Conservation (phyloP, 306 rosid genomes). For the Pueraria montana region DNA sequence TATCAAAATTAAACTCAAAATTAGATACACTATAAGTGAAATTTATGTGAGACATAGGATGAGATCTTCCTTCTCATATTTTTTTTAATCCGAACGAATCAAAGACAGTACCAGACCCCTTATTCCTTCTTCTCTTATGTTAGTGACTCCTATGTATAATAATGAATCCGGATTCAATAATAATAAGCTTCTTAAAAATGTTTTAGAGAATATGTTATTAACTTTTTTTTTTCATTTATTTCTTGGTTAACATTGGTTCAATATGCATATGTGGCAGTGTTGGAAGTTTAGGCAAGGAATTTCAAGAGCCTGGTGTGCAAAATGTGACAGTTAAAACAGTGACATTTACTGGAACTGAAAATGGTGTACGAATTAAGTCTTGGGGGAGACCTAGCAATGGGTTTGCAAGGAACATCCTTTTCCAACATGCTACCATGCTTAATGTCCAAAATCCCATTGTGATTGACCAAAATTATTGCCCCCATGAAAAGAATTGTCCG, state of each 20-base stretch:
- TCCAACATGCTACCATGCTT: constrained; percentile 49
- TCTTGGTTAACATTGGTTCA: background rate
- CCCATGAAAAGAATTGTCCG: constrained; percentile 52
- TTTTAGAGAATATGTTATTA: too few species aligned
- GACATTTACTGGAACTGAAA: constrained; percentile 52
- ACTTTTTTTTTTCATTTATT: background rate
- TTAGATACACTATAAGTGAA: too few species aligned
- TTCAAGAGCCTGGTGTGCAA: constrained; percentile 60
- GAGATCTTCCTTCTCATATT: too few species aligned
- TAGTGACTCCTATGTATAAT: too few species aligned
- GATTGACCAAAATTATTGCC: constrained; percentile 71
- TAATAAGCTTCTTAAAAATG: too few species aligned
- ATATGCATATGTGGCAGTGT: constrained; percentile 51
- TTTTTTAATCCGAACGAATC: too few species aligned
- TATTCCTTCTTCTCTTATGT: too few species aligned
- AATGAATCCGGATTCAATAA: too few species aligned
- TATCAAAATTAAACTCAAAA: too few species aligned
- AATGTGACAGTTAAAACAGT: constrained; percentile 62
- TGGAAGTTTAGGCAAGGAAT: constrained; percentile 62
- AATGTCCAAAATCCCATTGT: constrained; percentile 62
- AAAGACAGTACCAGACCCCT: too few species aligned
- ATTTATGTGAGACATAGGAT: too few species aligned
- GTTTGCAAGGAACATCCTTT: constrained; percentile 55
- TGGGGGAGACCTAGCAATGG: constrained; percentile 71
- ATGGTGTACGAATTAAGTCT: constrained; percentile 65